phyloP scores from a whole-genome alignment of 441 rosid species.

The Gossypium schwendimanii region DNA sequence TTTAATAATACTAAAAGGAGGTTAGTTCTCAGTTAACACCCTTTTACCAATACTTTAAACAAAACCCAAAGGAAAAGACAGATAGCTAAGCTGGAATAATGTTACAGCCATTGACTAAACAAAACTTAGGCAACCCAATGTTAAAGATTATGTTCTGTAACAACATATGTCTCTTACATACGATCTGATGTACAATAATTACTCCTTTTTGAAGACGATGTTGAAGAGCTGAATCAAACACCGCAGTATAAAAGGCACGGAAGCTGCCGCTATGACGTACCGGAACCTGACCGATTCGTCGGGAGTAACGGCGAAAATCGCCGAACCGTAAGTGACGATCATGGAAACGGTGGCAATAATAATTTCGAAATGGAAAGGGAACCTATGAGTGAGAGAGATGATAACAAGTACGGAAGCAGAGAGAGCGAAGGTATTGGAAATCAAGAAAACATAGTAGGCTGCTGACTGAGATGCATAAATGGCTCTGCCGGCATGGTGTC shows the following conservation, averaged over 20 bases:
- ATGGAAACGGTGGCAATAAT: conserved; percentile 15
- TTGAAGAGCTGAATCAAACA: neutral
- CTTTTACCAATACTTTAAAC: neutral
- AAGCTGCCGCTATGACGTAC: neutral
- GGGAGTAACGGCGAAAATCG: conserved; percentile 23
- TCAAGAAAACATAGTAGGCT: conserved; percentile 6
- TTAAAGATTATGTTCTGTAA: neutral
- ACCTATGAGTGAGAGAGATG: conserved; percentile 18
- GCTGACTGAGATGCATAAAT: neutral
- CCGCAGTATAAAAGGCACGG: neutral
- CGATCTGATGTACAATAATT: too few species aligned
- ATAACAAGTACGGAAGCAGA: conserved; percentile 23
- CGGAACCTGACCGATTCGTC: conserved; percentile 1
- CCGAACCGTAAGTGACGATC: conserved; percentile 24
- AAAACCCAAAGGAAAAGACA: neutral
- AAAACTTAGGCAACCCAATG: neutral
- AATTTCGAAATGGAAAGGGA: conserved; percentile 23
- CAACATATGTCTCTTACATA: too few species aligned
- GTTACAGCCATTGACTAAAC: neutral
- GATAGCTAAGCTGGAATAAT: too few species aligned
- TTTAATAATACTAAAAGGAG: neutral
- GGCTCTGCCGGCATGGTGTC: neutral
- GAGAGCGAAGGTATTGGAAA: conserved; percentile 19
- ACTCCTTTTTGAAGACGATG: neutral
- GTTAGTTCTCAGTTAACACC: neutral